phyloP scores from a whole-genome alignment of 2,329 filamentous ascomycete genomes.

The Leptosphaerulina australis region DNA sequence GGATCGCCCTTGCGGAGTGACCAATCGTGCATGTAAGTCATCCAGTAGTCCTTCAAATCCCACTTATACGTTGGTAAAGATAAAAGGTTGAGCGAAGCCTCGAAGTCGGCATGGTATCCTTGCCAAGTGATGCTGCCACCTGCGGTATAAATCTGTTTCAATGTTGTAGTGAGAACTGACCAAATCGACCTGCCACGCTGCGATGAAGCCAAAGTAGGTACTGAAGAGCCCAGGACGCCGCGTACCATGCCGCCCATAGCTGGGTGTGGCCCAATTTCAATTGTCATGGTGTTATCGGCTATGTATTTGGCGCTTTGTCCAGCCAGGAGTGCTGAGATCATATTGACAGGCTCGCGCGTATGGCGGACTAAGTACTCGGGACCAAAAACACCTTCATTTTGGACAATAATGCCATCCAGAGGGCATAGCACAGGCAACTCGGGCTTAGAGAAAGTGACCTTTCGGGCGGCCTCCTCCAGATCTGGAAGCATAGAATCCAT shows the following conservation, averaged over 20 bases:
- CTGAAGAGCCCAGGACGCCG: too few species aligned
- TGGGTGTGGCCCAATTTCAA: background rate
- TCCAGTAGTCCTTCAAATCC: conserved; percentile 49
- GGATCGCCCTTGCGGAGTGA: conserved; percentile 25
- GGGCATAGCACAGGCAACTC: conserved; percentile 37
- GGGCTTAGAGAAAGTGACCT: conserved; percentile 19
- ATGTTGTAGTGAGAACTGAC: too few species aligned
- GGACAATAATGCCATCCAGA: background rate
- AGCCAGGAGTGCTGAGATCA: background rate
- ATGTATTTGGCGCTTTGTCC: too few species aligned
- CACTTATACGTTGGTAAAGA: conserved; percentile 46
- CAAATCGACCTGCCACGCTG: too few species aligned
- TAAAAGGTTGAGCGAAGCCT: conserved; percentile 6
- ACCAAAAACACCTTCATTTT: background rate
- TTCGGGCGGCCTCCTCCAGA: conserved; percentile 43
- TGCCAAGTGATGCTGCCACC: conserved; percentile 45
- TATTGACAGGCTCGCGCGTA: conserved; percentile 27
- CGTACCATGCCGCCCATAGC: too few species aligned
- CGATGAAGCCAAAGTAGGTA: too few species aligned
- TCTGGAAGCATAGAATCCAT: conserved; percentile 52
- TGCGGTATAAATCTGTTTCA: too few species aligned
- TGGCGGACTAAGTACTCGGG: conserved; percentile 7
- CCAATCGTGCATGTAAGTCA: conserved; percentile 46
- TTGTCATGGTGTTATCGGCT: too few species aligned
- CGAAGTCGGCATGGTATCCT: conserved; percentile 53